These are phyloP conservation scores for Hansenula sp. DNA, from an alignment of 1,139 yeast genomes.

Conservation along the genomic window DNA sequence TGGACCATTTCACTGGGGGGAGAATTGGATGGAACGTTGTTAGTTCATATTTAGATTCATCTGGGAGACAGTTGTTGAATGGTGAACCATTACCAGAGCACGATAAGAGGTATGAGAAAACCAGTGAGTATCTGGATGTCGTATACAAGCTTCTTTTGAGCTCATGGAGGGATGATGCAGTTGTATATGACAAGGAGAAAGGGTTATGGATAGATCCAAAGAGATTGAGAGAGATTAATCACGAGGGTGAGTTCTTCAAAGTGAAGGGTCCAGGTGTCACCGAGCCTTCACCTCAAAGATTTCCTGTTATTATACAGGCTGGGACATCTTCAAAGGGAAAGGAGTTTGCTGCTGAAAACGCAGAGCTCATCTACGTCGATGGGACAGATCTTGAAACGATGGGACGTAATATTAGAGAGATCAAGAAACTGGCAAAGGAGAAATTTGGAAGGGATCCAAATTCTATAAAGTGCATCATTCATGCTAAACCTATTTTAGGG, in stretches of 20 bases:
- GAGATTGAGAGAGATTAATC: slow-evolving; percentile 31
- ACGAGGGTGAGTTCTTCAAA: slow-evolving; percentile 31
- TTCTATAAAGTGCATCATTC: no score
- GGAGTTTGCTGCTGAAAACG: slow-evolving; percentile 1
- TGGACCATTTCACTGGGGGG: slow-evolving; percentile 33
- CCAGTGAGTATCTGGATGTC: slow-evolving; percentile 34
- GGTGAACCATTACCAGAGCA: slow-evolving; percentile 30
- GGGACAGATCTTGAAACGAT: slow-evolving; percentile 24
- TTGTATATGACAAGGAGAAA: slow-evolving; percentile 28
- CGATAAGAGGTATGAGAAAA: slow-evolving; percentile 31
- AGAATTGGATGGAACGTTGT: slow-evolving; percentile 36
- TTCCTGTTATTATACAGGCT: slow-evolving; percentile 39
- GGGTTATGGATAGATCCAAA: slow-evolving; percentile 30
- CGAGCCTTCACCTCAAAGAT: slow-evolving; percentile 37
- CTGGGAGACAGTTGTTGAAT: slow-evolving; percentile 30
- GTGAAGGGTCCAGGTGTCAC: slow-evolving; percentile 36
- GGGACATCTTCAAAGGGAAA: slow-evolving; percentile 22
- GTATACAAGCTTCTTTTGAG: slow-evolving; percentile 33
- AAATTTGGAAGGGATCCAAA: neutral
- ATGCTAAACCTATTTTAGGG: no score
- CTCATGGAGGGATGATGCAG: slow-evolving; percentile 39
- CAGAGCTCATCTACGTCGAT: slow-evolving; percentile 1
- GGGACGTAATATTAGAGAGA: neutral
- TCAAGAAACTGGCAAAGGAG: neutral
- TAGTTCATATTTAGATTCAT: slow-evolving; percentile 31